Conservation (phyloP, 2,329 filamentous ascomycete genomes). For the Fusarium palustre region DNA sequence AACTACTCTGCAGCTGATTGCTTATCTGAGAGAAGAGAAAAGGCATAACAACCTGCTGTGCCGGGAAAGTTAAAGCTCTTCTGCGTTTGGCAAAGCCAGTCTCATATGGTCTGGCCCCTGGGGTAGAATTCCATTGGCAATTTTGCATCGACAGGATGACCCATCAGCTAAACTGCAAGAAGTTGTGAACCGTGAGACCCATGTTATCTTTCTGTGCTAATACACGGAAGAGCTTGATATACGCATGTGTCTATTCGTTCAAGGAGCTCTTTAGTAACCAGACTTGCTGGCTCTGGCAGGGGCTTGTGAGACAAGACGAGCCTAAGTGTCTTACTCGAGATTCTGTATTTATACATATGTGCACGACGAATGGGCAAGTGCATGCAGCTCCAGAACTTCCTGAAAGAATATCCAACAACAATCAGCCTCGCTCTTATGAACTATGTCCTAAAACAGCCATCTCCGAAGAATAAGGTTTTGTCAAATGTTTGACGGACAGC, state of each 20-base stretch:
- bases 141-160: conserved; percentile 11
- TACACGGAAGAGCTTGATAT: background rate
- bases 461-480: conserved; percentile 7
- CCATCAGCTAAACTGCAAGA: background rate
- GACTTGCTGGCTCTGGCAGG: background rate
- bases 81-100: conserved; percentile 1
- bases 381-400: background rate
- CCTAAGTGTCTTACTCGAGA: background rate
- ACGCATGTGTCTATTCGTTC: background rate
- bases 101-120: conserved; percentile 30
- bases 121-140: conserved; percentile 26
- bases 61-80: background rate
- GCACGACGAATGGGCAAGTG: background rate
- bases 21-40: background rate
- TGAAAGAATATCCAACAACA: background rate
- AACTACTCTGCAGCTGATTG: background rate
- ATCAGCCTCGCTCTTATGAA: background rate
- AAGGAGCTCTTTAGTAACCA: background rate
- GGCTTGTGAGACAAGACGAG: background rate
- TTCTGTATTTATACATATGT: background rate
- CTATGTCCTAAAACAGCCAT: conserved; percentile 22
- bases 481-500: background rate
- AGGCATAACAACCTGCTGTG: background rate
- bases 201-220: background rate
- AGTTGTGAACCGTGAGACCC: background rate